phyloP scores from a whole-genome alignment of 1,284 basidiomycete species.

The Laetiporus sulphureus region DNA sequence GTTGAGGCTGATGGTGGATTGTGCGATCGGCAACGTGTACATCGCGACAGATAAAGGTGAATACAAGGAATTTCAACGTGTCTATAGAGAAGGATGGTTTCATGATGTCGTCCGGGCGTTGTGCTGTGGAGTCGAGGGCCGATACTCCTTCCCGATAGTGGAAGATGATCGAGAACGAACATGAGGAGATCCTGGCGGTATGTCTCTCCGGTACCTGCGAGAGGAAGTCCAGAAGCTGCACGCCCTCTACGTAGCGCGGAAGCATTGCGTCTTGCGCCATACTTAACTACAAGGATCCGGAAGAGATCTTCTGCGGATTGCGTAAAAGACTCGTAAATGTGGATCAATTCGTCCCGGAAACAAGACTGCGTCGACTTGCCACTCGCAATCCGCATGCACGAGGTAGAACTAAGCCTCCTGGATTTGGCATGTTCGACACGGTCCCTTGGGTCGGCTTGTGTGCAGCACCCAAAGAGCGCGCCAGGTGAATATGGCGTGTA shows the following conservation, averaged over 20 bases:
- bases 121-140: slow-evolving; percentile 64
- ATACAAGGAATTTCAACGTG: slow-evolving; percentile 63
- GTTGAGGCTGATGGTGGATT: slow-evolving; percentile 44
- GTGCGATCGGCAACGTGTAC: slow-evolving; percentile 72
- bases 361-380: slow-evolving; percentile 22
- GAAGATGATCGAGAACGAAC: slow-evolving; percentile 58
- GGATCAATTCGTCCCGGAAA: slow-evolving; percentile 30
- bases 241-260: slow-evolving; percentile 24
- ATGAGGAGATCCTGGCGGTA: slow-evolving; percentile 51
- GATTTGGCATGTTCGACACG: slow-evolving; percentile 52
- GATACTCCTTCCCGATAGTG: slow-evolving; percentile 46
- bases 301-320: slow-evolving; percentile 18
- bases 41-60: slow-evolving; percentile 63
- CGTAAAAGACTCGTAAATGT: slow-evolving; percentile 25
- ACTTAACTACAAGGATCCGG: slow-evolving; percentile 14
- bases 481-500: slow-evolving; percentile 46
- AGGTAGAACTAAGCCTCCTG: slow-evolving; percentile 31
- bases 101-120: slow-evolving; percentile 48
- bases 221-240: slow-evolving; percentile 19
- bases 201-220: slow-evolving; percentile 26
- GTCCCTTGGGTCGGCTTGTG: slow-evolving; percentile 42
- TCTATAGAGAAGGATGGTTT: slow-evolving; percentile 52
- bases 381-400: slow-evolving; percentile 27
- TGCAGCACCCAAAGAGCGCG: slow-evolving; percentile 58
- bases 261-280: slow-evolving; percentile 16